Conservation (phyloP, 345 rosid genomes). For the Euphorbia tirucalli region DNA sequence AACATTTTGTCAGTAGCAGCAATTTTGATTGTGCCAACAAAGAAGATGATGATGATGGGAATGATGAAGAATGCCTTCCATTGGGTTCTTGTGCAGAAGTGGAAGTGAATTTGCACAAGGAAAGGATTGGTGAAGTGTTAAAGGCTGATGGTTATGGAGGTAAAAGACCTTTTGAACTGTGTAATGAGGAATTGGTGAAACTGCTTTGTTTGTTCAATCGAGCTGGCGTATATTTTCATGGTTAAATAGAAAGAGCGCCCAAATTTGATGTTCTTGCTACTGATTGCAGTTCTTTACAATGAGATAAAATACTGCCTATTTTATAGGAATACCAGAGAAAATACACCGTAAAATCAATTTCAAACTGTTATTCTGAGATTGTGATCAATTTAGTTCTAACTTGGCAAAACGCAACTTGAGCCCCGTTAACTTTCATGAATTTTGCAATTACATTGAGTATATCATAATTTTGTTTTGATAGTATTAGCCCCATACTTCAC, state of each 20-base stretch:
- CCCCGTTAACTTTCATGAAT: too few relatives aligned
- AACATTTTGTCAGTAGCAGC: neutral
- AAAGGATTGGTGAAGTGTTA: slow-evolving; percentile 48
- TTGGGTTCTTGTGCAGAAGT: slow-evolving; percentile 26
- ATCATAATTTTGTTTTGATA: too few relatives aligned
- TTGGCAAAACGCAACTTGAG: too few relatives aligned
- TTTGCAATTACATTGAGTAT: too few relatives aligned
- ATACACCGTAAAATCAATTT: too few relatives aligned
- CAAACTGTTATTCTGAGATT: too few relatives aligned
- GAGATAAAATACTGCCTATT: neutral
- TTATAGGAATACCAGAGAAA: too few relatives aligned
- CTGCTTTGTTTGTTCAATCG: slow-evolving; percentile 65
- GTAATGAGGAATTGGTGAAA: slow-evolving; percentile 53
- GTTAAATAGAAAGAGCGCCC: slow-evolving; percentile 23
- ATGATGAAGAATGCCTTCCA: slow-evolving; percentile 11
- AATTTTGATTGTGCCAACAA: slow-evolving; percentile 22
- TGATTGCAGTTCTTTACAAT: slow-evolving; percentile 10
- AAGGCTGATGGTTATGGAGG: slow-evolving; percentile 51
- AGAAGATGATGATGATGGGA: slow-evolving; percentile 18
- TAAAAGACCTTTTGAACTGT: slow-evolving; percentile 81
- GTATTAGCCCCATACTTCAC: too few relatives aligned
- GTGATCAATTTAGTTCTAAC: too few relatives aligned
- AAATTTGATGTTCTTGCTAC: slow-evolving; percentile 20
- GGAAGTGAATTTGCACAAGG: slow-evolving; percentile 52
- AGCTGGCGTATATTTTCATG: slow-evolving; percentile 64